These are phyloP conservation scores for Pulveroboletus sp. DNA, from an alignment of 768 basidiomycete species.

Conservation along the genomic window DNA sequence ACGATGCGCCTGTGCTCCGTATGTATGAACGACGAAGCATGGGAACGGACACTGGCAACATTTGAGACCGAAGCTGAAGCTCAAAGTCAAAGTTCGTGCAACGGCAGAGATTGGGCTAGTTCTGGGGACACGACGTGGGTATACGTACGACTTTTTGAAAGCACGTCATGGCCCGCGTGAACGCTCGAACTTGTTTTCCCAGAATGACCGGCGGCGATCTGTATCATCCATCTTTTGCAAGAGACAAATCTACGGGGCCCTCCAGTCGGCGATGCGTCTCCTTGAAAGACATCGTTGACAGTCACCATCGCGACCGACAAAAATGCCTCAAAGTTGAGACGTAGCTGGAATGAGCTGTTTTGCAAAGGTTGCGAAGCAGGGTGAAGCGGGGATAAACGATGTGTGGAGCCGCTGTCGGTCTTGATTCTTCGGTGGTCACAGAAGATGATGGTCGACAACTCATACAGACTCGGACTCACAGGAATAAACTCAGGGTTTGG, in stretches of 20 bases:
- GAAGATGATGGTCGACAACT: neutral
- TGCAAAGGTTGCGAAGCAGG: neutral
- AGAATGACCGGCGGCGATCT: slow-evolving; percentile 6
- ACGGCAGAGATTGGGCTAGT: no score
- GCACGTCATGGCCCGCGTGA: no score
- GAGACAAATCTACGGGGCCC: slow-evolving; percentile 6
- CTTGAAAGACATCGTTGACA: neutral
- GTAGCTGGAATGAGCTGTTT: slow-evolving; percentile 1
- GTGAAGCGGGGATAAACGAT: neutral
- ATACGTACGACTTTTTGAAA: no score
- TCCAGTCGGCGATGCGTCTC: slow-evolving; percentile 14
- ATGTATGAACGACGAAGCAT: no score
- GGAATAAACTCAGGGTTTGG: neutral
- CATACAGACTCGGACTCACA: no score
- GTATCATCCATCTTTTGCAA: slow-evolving; percentile 1
- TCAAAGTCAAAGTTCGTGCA: no score
- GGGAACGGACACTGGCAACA: no score
- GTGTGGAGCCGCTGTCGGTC: slow-evolving; percentile 1
- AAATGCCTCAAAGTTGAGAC: neutral
- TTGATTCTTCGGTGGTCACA: slow-evolving; percentile 3
- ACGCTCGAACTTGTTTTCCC: neutral
- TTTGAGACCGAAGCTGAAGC: no score
- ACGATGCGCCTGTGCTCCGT: no score
- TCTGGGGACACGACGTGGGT: no score
- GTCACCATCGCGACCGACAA: no score